Evolutionary conservation across 495 filamentous ascomycete genomes (phyloP).

Genomic region (Pseudomonodictys pantanalensis): DNA sequence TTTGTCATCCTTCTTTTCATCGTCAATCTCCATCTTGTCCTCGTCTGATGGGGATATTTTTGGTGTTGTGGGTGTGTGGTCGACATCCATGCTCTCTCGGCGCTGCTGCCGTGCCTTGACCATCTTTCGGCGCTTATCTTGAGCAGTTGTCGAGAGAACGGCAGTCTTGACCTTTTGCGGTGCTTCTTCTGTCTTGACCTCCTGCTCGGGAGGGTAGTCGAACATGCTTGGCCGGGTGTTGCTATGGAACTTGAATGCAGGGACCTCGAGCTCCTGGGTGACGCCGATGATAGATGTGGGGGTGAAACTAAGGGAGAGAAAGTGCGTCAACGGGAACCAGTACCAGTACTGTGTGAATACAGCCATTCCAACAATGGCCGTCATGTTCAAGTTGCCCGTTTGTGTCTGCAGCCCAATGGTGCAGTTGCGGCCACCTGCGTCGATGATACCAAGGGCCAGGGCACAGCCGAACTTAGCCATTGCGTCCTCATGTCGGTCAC

Average conservation of each 20-base stretch:
- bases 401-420: conserved; percentile 96
- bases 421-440: conserved; percentile 97
- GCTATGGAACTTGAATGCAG: conserved; percentile 94
- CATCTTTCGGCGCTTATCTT: conserved; percentile 88
- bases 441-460: conserved; percentile 92
- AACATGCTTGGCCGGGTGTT: conserved; percentile 92
- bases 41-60: conserved; percentile 53
- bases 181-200: conserved; percentile 88
- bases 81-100: conserved; percentile 53
- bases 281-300: conserved; percentile 94
- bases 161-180: conserved; percentile 94
- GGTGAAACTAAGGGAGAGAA: conserved; percentile 88
- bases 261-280: conserved; percentile 88
- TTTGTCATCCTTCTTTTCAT: conserved; percentile 60
- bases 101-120: conserved; percentile 47
- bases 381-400: conserved; percentile 96
- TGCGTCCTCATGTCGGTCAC: conserved; percentile 95
- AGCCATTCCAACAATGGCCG: conserved; percentile 93
- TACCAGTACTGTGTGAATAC: conserved; percentile 99
- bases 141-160: conserved; percentile 91
- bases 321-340: conserved; percentile 99
- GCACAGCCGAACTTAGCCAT: conserved; percentile 99
- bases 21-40: conserved; percentile 91
- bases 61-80: conserved; percentile 72
- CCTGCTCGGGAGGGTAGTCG: conserved; percentile 95